Conservation (phyloP, 2,329 filamentous ascomycete genomes). For the Fusarium sp. region DNA sequence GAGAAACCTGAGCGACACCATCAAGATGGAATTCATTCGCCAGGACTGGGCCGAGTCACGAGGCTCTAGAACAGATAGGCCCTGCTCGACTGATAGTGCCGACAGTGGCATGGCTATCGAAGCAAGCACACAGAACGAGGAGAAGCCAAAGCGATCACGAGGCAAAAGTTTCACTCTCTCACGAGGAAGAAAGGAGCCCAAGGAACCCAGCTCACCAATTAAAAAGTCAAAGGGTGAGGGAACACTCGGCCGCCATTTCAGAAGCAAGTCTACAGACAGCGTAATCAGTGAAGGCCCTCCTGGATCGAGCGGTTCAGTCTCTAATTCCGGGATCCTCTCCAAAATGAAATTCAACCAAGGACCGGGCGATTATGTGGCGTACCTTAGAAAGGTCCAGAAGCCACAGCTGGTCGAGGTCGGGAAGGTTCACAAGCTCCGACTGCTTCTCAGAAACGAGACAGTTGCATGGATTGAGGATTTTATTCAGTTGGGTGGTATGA, state of each 20-base stretch:
- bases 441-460: slow-evolving; percentile 92
- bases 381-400: slow-evolving; percentile 83
- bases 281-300: slow-evolving; percentile 72
- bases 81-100: slow-evolving; percentile 61
- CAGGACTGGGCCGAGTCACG: slow-evolving; percentile 84
- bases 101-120: slow-evolving; percentile 55
- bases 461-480: slow-evolving; percentile 96
- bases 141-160: slow-evolving; percentile 64
- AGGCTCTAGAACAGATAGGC: slow-evolving; percentile 61
- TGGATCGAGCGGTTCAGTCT: slow-evolving; percentile 64
- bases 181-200: slow-evolving; percentile 72
- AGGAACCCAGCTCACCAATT: slow-evolving; percentile 73
- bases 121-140: slow-evolving; percentile 58
- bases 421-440: slow-evolving; percentile 90
- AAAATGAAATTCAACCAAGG: slow-evolving; percentile 81
- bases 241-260: slow-evolving; percentile 72
- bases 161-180: slow-evolving; percentile 80
- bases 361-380: slow-evolving; percentile 87
- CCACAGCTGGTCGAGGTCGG: slow-evolving; percentile 92
- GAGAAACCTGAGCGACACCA: slow-evolving; percentile 86
- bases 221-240: slow-evolving; percentile 81
- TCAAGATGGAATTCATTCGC: slow-evolving; percentile 95
- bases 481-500: slow-evolving; percentile 90
- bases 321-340: slow-evolving; percentile 70
- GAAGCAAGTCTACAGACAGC: slow-evolving; percentile 80